phyloP scores from a whole-genome alignment of 1,284 basidiomycete genomes.

The Lignosus rhinocerotis region DNA sequence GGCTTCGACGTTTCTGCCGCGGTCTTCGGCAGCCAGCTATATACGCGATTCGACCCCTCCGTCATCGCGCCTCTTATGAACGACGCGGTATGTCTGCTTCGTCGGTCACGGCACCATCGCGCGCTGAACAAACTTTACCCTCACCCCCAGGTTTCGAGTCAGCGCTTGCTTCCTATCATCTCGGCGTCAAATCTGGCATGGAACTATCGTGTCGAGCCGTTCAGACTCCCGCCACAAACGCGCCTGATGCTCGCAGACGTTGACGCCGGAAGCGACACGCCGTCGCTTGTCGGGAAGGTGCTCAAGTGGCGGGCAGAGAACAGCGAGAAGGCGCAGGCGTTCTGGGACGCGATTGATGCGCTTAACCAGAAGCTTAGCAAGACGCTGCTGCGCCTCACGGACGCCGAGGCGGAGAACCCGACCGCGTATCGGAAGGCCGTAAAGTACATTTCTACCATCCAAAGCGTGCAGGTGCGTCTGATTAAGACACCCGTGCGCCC shows the following conservation, averaged over 20 bases:
- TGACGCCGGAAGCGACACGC: slow-evolving; percentile 91
- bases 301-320: slow-evolving; percentile 80
- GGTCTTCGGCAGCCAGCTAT: slow-evolving; percentile 93
- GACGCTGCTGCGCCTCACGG: slow-evolving; percentile 51
- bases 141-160: background rate
- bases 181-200: slow-evolving; percentile 62
- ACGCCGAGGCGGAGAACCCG: slow-evolving; percentile 46
- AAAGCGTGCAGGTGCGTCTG: slow-evolving; percentile 53
- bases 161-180: slow-evolving; percentile 49
- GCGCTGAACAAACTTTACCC: background rate
- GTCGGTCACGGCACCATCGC: background rate
- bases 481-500: background rate
- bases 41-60: slow-evolving; percentile 84
- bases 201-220: slow-evolving; percentile 67
- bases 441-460: slow-evolving; percentile 59
- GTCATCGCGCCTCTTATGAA: slow-evolving; percentile 74
- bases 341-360: slow-evolving; percentile 73
- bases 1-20: slow-evolving; percentile 97
- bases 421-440: slow-evolving; percentile 54
- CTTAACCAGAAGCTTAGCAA: slow-evolving; percentile 60
- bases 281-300: slow-evolving; percentile 87
- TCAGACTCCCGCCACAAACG: slow-evolving; percentile 80
- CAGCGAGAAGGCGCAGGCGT: slow-evolving; percentile 52
- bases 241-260: slow-evolving; percentile 90
- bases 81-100: slow-evolving; percentile 33